Conservation (phyloP, 331 rosid species). For the Rhamnella rubrinervis region DNA sequence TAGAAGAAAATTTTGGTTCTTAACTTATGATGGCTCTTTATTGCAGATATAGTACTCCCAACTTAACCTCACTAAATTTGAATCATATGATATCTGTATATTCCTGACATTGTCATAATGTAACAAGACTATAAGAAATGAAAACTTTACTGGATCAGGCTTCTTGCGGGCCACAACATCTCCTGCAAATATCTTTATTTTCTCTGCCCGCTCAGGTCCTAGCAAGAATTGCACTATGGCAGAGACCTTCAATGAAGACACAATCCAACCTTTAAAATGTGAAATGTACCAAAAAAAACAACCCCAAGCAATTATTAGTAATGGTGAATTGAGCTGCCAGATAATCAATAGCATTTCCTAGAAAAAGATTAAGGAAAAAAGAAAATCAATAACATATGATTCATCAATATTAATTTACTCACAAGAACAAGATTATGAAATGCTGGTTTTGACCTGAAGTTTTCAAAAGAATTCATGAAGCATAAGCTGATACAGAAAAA, state of each 20-base stretch:
- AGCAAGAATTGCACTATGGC: constrained; percentile 88
- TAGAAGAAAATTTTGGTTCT: too few species aligned
- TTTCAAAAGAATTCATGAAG: background rate
- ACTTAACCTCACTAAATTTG: too few species aligned
- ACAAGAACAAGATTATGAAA: constrained; percentile 8
- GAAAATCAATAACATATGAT: background rate
- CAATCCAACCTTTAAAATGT: constrained; percentile 26
- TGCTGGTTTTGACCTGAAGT: background rate
- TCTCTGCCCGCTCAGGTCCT: constrained; percentile 86
- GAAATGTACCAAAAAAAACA: background rate
- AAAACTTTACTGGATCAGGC: constrained; percentile 86
- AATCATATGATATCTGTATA: background rate
- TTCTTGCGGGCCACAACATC: constrained; percentile 97
- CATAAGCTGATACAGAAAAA: constrained; percentile 3
- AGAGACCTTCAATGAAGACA: constrained; percentile 67
- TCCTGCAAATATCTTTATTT: constrained; percentile 92
- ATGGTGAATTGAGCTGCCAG: background rate
- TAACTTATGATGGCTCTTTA: too few species aligned
- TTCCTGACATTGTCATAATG: background rate
- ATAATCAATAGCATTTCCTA: background rate
- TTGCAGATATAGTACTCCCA: too few species aligned
- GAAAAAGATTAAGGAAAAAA: background rate
- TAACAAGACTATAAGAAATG: constrained; percentile 9
- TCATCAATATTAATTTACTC: constrained; percentile 14
- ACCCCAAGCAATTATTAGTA: background rate